A percentile compares a stretch with the other conserved stretches of the same genome.
phyloP scores from a whole-genome alignment of 805 yeast genomes.

The Yarrowia bubula region DNA sequence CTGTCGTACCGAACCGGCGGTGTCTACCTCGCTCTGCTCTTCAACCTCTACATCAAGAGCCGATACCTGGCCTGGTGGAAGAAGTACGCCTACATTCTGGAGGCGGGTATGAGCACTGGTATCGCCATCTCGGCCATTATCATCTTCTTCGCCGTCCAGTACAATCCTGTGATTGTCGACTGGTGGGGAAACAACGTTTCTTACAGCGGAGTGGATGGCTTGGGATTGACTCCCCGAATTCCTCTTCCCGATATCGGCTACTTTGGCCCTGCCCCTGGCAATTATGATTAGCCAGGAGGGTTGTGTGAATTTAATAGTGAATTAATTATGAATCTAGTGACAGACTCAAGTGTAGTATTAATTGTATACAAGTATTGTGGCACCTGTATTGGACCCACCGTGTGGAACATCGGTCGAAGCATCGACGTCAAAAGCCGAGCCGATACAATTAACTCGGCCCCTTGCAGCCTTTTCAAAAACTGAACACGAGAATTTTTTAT shows the following conservation, averaged over 20 bases:
- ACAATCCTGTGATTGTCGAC: neutral
- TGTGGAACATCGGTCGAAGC: too few species aligned
- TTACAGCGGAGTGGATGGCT: neutral
- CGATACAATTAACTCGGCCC: too few species aligned
- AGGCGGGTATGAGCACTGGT: conserved; percentile 15
- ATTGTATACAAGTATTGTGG: too few species aligned
- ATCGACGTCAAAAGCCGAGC: too few species aligned
- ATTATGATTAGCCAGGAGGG: neutral
- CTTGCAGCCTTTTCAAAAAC: too few species aligned
- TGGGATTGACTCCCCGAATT: neutral
- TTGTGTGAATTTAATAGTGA: neutral
- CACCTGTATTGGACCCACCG: too few species aligned
- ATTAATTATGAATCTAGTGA: neutral
- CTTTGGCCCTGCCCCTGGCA: conserved; percentile 3
- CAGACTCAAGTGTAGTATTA: too few species aligned
- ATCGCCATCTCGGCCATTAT: conserved; percentile 15
- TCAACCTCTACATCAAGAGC: conserved; percentile 4
- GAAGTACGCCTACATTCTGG: conserved; percentile 24
- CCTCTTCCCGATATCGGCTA: neutral
- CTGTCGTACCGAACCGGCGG: conserved; percentile 21
- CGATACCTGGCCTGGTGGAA: conserved; percentile 22
- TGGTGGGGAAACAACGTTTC: conserved; percentile 16
- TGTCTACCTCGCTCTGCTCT: conserved; percentile 1
- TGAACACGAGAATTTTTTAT: too few species aligned
- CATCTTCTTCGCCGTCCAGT: conserved; percentile 23